phyloP scores from a whole-genome alignment of 2,329 filamentous ascomycete genomes.

The Tricladium varicosporioides region DNA sequence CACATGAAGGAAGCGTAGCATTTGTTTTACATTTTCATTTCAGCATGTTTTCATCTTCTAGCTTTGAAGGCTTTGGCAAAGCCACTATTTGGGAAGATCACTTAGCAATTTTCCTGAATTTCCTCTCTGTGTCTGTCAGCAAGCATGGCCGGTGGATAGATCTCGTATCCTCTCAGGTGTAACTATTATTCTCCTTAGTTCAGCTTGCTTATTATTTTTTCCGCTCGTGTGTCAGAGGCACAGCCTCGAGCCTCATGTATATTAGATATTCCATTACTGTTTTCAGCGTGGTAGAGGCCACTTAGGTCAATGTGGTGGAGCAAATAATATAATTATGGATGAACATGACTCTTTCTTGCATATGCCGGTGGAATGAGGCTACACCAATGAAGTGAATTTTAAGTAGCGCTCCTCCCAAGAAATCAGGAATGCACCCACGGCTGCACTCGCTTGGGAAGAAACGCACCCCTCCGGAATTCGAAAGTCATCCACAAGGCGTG shows the following conservation, averaged over 20 bases:
- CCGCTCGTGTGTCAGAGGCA: not conserved
- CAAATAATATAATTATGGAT: not conserved
- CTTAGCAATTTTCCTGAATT: no score
- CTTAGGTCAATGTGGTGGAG: not conserved
- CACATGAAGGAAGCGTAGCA: no score
- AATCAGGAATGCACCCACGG: no score
- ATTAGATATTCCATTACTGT: conserved; percentile 2
- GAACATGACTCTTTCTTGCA: no score
- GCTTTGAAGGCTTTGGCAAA: not conserved
- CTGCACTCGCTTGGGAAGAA: no score
- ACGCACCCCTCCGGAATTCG: no score
- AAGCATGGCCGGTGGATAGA: not conserved
- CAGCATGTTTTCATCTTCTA: not conserved
- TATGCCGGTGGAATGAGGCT: no score
- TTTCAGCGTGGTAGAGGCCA: not conserved
- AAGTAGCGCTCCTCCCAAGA: no score
- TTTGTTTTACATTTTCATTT: not conserved
- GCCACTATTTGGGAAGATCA: no score
- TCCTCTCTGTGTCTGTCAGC: no score
- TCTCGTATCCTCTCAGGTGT: not conserved
- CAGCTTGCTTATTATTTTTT: conserved; percentile 7
- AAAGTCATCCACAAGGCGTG: no score
- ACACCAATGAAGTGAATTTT: no score
- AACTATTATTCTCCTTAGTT: conserved; percentile 1
- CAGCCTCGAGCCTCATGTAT: conserved; percentile 8